These are phyloP conservation scores for Aspergillus avenaceus DNA, from an alignment of 495 filamentous ascomycete genomes.

Conservation along the genomic window DNA sequence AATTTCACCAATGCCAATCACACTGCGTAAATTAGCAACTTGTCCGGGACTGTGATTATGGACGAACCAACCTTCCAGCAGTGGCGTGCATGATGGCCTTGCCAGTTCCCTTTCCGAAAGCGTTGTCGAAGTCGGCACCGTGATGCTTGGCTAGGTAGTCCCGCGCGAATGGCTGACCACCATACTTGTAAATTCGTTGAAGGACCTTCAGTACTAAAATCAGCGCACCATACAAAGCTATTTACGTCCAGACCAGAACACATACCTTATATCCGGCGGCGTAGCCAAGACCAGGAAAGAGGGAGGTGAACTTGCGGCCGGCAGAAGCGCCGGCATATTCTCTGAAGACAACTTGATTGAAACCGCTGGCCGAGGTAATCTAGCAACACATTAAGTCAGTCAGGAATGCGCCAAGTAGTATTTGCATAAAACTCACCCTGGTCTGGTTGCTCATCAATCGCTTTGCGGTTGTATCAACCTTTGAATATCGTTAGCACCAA, in stretches of 20 bases:
- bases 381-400: conserved; percentile 22
- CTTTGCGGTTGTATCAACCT: conserved; percentile 98
- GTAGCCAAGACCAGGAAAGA: conserved; percentile 96
- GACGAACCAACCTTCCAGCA: conserved; percentile 68
- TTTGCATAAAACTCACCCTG: conserved; percentile 44
- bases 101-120: conserved; percentile 93
- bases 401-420: background rate
- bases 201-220: conserved; percentile 53
- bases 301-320: conserved; percentile 80
- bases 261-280: conserved; percentile 94
- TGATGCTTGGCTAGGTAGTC: conserved; percentile 85
- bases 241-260: background rate
- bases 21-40: conserved; percentile 40
- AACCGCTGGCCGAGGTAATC: conserved; percentile 55
- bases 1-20: conserved; percentile 97
- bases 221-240: conserved; percentile 3
- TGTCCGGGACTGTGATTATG: background rate
- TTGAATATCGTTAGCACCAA: conserved; percentile 20
- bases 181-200: conserved; percentile 98
- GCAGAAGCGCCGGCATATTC: conserved; percentile 70
- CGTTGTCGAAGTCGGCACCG: conserved; percentile 73
- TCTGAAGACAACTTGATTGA: conserved; percentile 92
- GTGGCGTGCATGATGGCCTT: conserved; percentile 98
- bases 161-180: conserved; percentile 91
- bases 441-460: conserved; percentile 98